Conservation (phyloP, 352 stramenopile genomes). For the Phytophthora sojae region DNA sequence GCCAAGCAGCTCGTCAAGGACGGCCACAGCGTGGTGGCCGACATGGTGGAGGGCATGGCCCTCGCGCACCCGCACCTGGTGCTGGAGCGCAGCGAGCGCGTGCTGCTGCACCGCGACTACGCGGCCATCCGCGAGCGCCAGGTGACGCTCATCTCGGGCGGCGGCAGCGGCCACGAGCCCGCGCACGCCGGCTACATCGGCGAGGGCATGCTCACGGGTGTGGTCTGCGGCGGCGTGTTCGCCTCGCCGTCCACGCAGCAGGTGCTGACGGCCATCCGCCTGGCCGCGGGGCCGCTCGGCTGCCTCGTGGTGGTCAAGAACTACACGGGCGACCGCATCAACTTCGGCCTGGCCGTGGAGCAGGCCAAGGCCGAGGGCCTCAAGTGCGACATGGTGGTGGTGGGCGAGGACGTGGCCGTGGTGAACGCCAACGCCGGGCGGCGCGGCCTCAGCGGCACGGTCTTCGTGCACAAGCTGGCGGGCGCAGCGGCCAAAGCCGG, state of each 20-base stretch:
- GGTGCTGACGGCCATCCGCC: conserved; percentile 96
- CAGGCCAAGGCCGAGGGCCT: conserved; percentile 93
- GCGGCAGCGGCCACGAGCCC: conserved; percentile 94
- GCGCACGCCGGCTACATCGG: conserved; percentile 97
- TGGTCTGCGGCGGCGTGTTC: conserved; percentile 97
- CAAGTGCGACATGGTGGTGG: conserved; percentile 94
- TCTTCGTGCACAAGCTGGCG: conserved; percentile 98
- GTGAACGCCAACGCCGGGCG: conserved; percentile 96
- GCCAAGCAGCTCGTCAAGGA: conserved; percentile 65
- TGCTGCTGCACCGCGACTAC: conserved; percentile 83
- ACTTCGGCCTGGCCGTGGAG: conserved; percentile 98
- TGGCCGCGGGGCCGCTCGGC: conserved; percentile 78
- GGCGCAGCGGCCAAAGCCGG: conserved; percentile 90
- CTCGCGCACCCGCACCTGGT: conserved; percentile 71
- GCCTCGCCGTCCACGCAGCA: conserved; percentile 94
- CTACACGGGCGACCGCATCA: conserved; percentile 98
- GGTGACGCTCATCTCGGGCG: conserved; percentile 82
- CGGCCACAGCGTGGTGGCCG: conserved; percentile 60
- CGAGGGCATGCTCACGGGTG: conserved; percentile 95
- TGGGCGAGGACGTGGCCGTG: conserved; percentile 94
- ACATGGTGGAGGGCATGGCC: conserved; percentile 84
- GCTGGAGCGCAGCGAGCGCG: conserved; percentile 64
- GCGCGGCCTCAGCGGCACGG: conserved; percentile 95
- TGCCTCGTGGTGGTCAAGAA: conserved; percentile 99
- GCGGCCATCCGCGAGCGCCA: conserved; percentile 64